A percentile compares a stretch with the other conserved stretches of the same genome.
Conservation (phyloP, 202 grass and related monocot species). For the Panicum virgatum region DNA sequence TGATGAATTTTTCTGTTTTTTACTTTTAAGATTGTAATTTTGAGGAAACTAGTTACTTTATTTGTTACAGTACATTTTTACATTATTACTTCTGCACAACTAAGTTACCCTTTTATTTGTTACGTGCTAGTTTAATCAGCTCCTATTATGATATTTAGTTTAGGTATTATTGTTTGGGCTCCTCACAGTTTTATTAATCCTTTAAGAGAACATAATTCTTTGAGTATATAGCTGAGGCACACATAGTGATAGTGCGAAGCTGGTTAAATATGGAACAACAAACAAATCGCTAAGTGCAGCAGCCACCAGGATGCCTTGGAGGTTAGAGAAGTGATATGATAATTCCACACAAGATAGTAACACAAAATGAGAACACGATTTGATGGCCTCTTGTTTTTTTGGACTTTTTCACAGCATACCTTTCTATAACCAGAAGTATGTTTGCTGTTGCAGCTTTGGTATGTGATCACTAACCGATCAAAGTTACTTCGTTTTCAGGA, state of each 20-base stretch:
- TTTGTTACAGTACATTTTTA: neutral
- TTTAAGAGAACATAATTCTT: neutral
- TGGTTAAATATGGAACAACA: neutral
- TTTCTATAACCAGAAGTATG: neutral
- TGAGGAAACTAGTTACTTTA: neutral
- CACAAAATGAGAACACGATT: neutral
- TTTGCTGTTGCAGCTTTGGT: neutral
- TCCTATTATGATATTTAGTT: neutral
- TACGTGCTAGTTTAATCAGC: neutral
- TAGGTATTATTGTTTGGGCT: neutral
- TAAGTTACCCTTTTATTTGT: neutral
- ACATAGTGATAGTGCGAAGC: neutral
- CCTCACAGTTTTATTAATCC: neutral
- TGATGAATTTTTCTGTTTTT: neutral
- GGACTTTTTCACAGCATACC: neutral
- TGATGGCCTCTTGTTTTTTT: neutral
- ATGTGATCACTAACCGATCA: conserved; percentile 25
- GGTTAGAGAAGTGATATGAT: neutral
- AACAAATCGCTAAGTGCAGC: neutral
- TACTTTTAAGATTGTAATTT: neutral
- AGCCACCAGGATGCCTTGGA: neutral
- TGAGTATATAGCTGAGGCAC: neutral
- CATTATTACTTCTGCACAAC: neutral
- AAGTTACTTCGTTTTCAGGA: conserved; percentile 48
- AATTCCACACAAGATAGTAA: neutral